Evolutionary conservation across 139 green algal genomes (phyloP), one percentile per base, ranked within the genome.

Genomic region (Eudorina sp.): DNA sequence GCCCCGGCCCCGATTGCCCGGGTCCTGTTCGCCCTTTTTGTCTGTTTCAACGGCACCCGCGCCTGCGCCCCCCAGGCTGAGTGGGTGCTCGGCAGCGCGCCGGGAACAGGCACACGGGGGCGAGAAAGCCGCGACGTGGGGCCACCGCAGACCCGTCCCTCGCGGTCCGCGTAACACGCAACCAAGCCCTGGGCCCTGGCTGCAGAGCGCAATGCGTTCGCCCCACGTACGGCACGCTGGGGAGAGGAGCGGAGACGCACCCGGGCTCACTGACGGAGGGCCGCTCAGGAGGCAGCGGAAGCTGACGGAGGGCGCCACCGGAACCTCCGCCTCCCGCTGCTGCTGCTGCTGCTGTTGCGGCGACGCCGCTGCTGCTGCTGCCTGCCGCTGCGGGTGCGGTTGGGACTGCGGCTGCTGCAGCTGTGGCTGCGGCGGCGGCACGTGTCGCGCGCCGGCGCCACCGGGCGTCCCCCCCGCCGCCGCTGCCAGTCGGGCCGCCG

Each of bases 231-330:
- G n/a, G n/a, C n/a, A n/a, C n/a, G n/a, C n/a, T n/a, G n/a, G n/a
- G 51, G 51, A 60, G 51, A 60, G 51, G 51, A 16, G 51, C 16
- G 13, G 16, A 60, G 16, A 60, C 13, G 51, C 14, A 13, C 51
- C 13, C 51, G 51, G 51, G 16, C 14, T 60, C 13, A 16, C 14
- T 60, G 51, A 23, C 21, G 2, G 5, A 64, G 27, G 66, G 14
- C 36, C 14, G 69, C 36, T 31, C 69, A 77, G 69, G 4, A 83
- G 11, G 60, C 58, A 86, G 2, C 62, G 23, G 66, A 88, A 88
- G 66, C 66, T 80, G 7, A 88, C 82, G 34, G 64, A 46, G 19
- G 68, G 3, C 3, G 23, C 66, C 82, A 88, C 25, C 34, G 46
- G 19, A 43, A 88, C 80, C 55, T 86, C 80, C 4, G 34, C 41